Evolutionary conservation across 2,329 filamentous ascomycete genomes (phyloP), one percentile per base, ranked within the genome.

Genomic region (Alternaria brassicae): DNA sequence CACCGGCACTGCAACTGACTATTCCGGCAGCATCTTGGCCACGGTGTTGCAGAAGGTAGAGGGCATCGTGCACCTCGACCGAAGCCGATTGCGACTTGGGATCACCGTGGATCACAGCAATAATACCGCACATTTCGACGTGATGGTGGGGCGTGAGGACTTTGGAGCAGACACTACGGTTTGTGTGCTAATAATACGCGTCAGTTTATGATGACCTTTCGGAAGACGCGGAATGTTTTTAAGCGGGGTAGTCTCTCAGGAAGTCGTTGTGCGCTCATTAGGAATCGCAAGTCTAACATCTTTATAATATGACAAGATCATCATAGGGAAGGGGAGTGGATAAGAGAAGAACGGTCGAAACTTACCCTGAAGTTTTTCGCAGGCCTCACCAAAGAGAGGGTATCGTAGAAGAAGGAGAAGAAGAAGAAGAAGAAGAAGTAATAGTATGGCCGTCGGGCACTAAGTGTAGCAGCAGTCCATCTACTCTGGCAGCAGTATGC

Each of bases 11-110:
- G 83, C 84, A 92, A 70, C 82, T 91, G 49, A 92, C 88, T 68
- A 97, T 94, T 64, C 93, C 93, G 55, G 89, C 91, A 49, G 93
- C 93, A 88, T 97, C 93, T 78, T 96, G 92, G 53, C 92, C 91
- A 72, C 91, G 86, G 76, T 93, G 74, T 60, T 77, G 74, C 30
- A 77, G 72, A 17, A 77, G 69, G 42, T 76, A 77, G 25, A 77
- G 66, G 21, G 79, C 79, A 71, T 80, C 79, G 63, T 81, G 79
- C n/a, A 80, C 76, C 62, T 81, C 79, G 48, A 79, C 75, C 62
- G 76, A 82, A 65, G 71, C 79, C 45, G 72, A 73, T 36, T 72
- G 63, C 21, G 74, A 77, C 66, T 75, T 74, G 59, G 76, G 74
- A 59, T 81, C 78, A 40, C 72, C 77, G 61, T 83, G 78, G 63